phyloP scores from a whole-genome alignment of 352 stramenopile species.

The Globisporangium camurandrum region DNA sequence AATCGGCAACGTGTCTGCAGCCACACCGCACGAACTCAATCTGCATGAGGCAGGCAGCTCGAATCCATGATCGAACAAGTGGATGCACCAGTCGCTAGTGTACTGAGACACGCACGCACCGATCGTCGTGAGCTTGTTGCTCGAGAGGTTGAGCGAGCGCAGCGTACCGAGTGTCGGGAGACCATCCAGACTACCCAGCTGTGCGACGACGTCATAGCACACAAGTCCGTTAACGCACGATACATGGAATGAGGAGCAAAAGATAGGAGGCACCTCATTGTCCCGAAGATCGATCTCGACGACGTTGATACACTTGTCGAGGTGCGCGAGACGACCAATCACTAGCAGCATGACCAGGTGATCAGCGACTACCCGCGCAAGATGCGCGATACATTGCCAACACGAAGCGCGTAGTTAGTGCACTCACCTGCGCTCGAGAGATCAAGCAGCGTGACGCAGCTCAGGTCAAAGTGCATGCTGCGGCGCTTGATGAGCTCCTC shows the following conservation, averaged over 20 bases:
- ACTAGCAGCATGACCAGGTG: too few species aligned
- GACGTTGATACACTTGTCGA: slow-evolving; percentile 44
- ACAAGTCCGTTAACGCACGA: too few species aligned
- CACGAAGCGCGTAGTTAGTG: too few species aligned
- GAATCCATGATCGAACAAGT: too few species aligned
- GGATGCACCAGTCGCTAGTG: too few species aligned
- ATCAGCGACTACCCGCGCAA: too few species aligned
- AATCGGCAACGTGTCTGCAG: slow-evolving; percentile 28
- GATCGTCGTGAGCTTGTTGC: slow-evolving; percentile 38
- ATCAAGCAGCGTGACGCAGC: slow-evolving; percentile 56
- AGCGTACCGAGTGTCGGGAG: slow-evolving; percentile 36
- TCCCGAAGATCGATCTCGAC: slow-evolving; percentile 46
- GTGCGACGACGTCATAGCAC: too few species aligned
- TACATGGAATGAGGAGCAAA: neutral
- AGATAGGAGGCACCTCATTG: slow-evolving; percentile 50
- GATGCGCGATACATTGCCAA: too few species aligned
- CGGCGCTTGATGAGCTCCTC: slow-evolving; percentile 57
- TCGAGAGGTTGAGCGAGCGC: slow-evolving; percentile 35
- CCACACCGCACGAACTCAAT: neutral
- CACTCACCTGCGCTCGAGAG: slow-evolving; percentile 42
- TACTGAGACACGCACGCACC: slow-evolving; percentile 15
- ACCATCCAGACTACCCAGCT: slow-evolving; percentile 39
- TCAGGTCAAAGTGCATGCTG: slow-evolving; percentile 71
- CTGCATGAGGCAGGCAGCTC: too few species aligned
- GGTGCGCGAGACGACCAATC: slow-evolving; percentile 22